phyloP scores from a whole-genome alignment of 345 rosid genomes.

The Capsella bursapastoris region DNA sequence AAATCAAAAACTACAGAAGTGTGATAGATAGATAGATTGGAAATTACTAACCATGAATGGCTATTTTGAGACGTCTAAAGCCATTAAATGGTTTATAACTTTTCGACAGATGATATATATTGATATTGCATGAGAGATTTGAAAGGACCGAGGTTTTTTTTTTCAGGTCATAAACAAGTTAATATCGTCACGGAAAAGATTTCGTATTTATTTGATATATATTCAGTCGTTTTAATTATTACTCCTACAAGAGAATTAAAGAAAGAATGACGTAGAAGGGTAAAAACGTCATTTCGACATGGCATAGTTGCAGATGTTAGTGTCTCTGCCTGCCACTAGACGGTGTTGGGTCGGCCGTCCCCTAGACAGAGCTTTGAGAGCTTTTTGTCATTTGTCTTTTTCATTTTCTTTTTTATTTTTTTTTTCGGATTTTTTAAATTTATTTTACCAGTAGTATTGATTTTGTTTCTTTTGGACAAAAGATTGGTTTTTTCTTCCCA shows the following conservation, averaged over 20 bases:
- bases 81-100: not conserved
- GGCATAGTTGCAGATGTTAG: conserved; percentile 40
- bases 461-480: not conserved
- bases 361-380: conserved; percentile 39
- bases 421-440: not conserved
- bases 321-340: conserved; percentile 47
- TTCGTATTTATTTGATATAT: conserved; percentile 7
- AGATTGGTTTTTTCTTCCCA: not conserved
- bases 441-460: not conserved
- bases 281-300: conserved; percentile 10
- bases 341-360: conserved; percentile 48
- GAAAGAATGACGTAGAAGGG: conserved; percentile 24
- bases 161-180: conserved; percentile 21
- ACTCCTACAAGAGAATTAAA: too few species aligned
- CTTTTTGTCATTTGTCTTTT: conserved; percentile 42
- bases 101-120: not conserved
- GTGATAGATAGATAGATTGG: not conserved
- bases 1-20: not conserved
- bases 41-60: not conserved
- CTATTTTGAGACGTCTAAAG: not conserved
- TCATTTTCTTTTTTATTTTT: not conserved
- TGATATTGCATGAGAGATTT: conserved; percentile 4
- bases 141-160: conserved; percentile 25
- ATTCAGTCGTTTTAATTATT: not conserved
- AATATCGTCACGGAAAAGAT: conserved; percentile 35